Evolutionary conservation across 805 yeast species (phyloP).

Genomic region (Spathaspora arborariae): DNA sequence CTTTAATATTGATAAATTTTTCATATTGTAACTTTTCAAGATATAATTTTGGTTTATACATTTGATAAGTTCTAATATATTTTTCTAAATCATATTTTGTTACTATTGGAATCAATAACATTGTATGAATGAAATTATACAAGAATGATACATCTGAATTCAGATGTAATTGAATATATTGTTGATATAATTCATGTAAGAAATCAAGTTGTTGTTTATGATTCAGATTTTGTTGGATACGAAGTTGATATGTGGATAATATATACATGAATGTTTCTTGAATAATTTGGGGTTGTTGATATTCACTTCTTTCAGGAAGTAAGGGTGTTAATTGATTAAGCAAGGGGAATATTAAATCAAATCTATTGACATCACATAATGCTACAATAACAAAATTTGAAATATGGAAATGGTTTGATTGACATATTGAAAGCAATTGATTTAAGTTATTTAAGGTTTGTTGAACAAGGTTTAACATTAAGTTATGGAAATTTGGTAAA

Average conservation of each 20-base stretch:
- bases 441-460: background rate
- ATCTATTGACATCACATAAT: constrained; percentile 10
- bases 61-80: background rate
- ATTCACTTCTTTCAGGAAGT: background rate
- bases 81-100: background rate
- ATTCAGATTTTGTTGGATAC: background rate
- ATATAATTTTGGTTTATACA: background rate
- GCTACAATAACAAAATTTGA: constrained; percentile 21
- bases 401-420: background rate
- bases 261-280: background rate
- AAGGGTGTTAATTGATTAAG: background rate
- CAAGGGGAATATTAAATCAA: background rate
- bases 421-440: constrained; percentile 1
- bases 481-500: constrained; percentile 25
- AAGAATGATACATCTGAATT: background rate
- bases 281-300: background rate
- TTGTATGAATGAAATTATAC: background rate
- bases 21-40: background rate
- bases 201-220: background rate
- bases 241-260: background rate
- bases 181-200: background rate
- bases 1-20: background rate
- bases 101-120: background rate
- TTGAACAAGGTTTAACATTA: constrained; percentile 17
- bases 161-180: background rate